A percentile compares a stretch with the other conserved stretches of the same genome.
phyloP scores from a whole-genome alignment of 345 rosid genomes.

The Syzygium jambos region DNA sequence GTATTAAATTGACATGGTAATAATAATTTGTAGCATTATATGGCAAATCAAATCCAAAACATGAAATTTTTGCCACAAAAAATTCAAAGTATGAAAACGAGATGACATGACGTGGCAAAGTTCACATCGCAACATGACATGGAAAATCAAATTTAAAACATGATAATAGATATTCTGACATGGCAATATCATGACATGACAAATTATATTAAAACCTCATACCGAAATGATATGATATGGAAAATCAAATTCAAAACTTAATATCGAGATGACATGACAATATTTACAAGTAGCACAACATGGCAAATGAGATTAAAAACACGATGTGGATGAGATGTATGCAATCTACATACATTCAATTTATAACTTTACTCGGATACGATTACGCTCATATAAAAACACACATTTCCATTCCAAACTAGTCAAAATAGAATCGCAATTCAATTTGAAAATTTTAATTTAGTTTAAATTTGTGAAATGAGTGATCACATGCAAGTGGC shows the following conservation, averaged over 20 bases:
- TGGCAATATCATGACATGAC: background rate
- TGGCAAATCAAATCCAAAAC: background rate
- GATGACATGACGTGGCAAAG: background rate
- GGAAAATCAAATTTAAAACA: background rate
- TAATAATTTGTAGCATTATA: background rate
- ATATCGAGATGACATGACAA: background rate
- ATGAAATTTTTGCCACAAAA: too few species aligned
- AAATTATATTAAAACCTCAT: background rate
- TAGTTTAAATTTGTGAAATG: background rate
- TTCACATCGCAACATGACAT: background rate
- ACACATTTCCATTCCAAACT: background rate
- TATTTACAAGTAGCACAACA: background rate
- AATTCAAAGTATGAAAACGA: background rate
- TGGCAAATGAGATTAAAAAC: background rate
- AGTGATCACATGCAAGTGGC: background rate
- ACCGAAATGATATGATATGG: background rate
- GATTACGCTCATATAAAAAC: background rate
- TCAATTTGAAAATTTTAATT: background rate
- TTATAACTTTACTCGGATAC: background rate
- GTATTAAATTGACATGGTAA: background rate
- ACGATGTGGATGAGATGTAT: background rate
- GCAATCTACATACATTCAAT: rapidly evolving
- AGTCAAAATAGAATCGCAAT: background rate
- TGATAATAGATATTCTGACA: background rate
- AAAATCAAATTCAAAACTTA: background rate